Base-by-base conservation (phyloP, 805 yeast species). In the Zygosaccharomyces bisporus region DNA sequence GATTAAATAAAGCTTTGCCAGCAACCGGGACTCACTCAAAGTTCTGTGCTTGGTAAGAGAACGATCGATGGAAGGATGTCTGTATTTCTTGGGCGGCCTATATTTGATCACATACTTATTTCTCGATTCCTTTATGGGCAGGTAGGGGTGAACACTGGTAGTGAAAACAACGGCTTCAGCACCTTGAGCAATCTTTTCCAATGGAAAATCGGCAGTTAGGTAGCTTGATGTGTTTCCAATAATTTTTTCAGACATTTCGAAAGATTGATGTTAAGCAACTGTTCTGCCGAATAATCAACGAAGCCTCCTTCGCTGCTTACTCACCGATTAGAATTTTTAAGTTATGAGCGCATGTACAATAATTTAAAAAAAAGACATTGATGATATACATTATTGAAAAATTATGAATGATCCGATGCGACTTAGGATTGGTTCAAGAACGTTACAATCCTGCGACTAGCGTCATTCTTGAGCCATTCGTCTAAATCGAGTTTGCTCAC, bases 31-130 rank as follows among this genome's bases (percentile, higher is more conserved):
- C 59, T 93, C 99, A 1, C 91, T 82, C 3, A 81, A 66, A 0
- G 98, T 91, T 43, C 99, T 71, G 34, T 81, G 82, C 51, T 81
- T 85, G 3, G 95, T 87, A 39, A 93, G 73, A 35, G 73, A 73
- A 6, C 75, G 73, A 65, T 93, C 99, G 19, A 93, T 76, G 29
- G 74, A 74, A 3, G 88, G 88, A 56, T 93, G 96, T 59, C 99
- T 74, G 60, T 93, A 93, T n/a, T 83, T 79, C 60, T 93, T 93
- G 18, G 81, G 77, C 1, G 99, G 97, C 51, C 99, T 75, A 63
- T 75, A 90, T 63, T 93, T 93, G 49, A 88, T 72, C 29, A 91
- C 81, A 61, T 72, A 83, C 43, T 68, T 62, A 3, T 56, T 42
- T 1, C 61, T 25, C 35, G 65, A 60, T 17, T 52, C 45, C 4